Base-by-base conservation (phyloP, 2,329 filamentous ascomycete species). In the Seiridium unicorne region DNA sequence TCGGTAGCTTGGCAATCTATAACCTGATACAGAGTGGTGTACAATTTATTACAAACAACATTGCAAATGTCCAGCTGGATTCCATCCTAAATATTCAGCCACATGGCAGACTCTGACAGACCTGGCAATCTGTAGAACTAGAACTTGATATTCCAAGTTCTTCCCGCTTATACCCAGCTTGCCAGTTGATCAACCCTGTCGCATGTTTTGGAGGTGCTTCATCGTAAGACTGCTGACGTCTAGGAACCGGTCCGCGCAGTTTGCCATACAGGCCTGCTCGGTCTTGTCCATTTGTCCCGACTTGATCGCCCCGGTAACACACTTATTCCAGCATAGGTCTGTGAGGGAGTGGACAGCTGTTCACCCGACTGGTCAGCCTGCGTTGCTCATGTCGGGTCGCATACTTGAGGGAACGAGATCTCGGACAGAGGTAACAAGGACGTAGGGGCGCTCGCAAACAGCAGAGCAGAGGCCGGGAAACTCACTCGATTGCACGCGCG, bases 281-380 rank as follows among this genome's bases (percentile, higher is more conserved):
- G 77, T 80, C 70, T 83, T 85, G 66, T 96, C 92, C 66, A 99
- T 81, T 69, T 87, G 85, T 35, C 87, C 85, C 62, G 82, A 84
- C 67, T 88, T 88, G 73, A 97, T 89, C 60, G 82, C 83, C 58
- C 87, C 81, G 7, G 90, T 89, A 62, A 97, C 82, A 81, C 95
- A 99, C 80, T 97, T 98, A 73, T 89, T 92, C 88, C 93, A 99
- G 85, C 95, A 99, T 62, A 90, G 85, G 69, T 95, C 90, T 48
- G 82, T 85, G 57, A 87, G 70, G 63, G 72, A 76, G 70, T 86
- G 83, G 10, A 83, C 81, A 72, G 81, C 83, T 86, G 59, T 38
- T 62, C 26, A 32, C 18, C 11, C 0, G 3, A 49, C 26, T 26
- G 9, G 47, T 49, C 9, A 49, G 47, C 31, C 44, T 26, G 18